Evolutionary conservation across 495 filamentous ascomycete genomes (phyloP), one percentile per base, ranked within the genome.

Genomic region (Xylaria sp.): DNA sequence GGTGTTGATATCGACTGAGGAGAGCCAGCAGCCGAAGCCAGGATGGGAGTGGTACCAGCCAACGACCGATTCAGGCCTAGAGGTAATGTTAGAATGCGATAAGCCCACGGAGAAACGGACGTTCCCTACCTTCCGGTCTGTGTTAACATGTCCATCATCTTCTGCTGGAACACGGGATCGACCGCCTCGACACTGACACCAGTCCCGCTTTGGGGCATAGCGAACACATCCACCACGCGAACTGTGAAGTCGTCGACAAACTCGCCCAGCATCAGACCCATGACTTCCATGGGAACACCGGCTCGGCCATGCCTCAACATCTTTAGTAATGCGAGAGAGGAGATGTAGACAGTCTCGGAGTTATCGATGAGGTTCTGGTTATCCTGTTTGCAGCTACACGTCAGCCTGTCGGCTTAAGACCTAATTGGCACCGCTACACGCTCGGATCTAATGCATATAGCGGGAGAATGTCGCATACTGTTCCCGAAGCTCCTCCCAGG

Each of bases 21-120:
- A 98, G 21, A 99, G 89, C 96, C 96, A 99, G 87, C 96, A 99
- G 74, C 96, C 96, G 80, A 99, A 99, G 63, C 96, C 96, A 64
- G 96, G 96, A 87, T 99, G 96, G 37, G 96, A 98, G 83, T 99
- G 96, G 84, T 99, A 99, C 96, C 96, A 99, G 78, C 96, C 96
- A 44, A 99, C 96, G 71, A 99, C 96, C 0, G 93, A 94, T 81
- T 99, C 96, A 65, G 93, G 95, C 79, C 95, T 97, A 71, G 70
- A 59, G 31, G 31, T 59, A 21, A 1, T 26, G 41, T 66, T 31
- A 71, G 61, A 21, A 26, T 40, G 26, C 40, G n/a, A 50, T 29
- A 12, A 11, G 9, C 48, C 2, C 17, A 8, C 6, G 11, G 21
- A 14, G 12, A 48, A 29, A 0, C 21, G 12, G 29, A 11, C 31